phyloP scores from a whole-genome alignment of 2,329 filamentous ascomycete genomes.

The Neopestalotiopsis clavispora region DNA sequence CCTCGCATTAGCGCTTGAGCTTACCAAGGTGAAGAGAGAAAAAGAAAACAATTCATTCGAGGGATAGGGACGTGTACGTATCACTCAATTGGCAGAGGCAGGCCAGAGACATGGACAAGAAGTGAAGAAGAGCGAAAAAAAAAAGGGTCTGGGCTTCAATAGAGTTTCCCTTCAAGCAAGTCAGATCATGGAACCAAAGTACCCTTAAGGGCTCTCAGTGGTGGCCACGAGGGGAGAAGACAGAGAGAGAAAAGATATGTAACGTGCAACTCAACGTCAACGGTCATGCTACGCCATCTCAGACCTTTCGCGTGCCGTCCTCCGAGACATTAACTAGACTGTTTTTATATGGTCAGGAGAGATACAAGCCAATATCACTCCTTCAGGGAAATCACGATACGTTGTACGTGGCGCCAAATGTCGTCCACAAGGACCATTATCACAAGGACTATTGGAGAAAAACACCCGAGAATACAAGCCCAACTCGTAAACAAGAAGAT shows the following conservation, averaged over 20 bases:
- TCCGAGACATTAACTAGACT: background rate
- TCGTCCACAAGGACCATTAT: no score
- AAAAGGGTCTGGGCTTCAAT: background rate
- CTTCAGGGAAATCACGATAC: no score
- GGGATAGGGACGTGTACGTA: background rate
- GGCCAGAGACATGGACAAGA: background rate
- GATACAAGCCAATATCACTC: no score
- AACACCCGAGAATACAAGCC: background rate
- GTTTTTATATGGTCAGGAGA: no score
- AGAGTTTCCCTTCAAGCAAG: background rate
- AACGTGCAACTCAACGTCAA: background rate
- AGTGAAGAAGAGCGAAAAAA: no score
- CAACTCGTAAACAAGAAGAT: background rate
- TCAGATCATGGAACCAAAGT: background rate
- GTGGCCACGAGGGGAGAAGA: background rate
- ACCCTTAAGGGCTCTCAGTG: background rate
- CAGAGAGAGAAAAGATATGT: background rate
- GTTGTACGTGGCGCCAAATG: no score
- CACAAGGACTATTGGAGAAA: background rate
- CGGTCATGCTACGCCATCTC: background rate
- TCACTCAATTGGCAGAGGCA: background rate
- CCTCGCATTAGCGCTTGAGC: constrained; percentile 7
- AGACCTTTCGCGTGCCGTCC: background rate
- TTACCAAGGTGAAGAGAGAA: background rate
- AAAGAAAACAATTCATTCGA: background rate